Conservation (phyloP, 257 asterid species). For the Lavandula angustifolia region DNA sequence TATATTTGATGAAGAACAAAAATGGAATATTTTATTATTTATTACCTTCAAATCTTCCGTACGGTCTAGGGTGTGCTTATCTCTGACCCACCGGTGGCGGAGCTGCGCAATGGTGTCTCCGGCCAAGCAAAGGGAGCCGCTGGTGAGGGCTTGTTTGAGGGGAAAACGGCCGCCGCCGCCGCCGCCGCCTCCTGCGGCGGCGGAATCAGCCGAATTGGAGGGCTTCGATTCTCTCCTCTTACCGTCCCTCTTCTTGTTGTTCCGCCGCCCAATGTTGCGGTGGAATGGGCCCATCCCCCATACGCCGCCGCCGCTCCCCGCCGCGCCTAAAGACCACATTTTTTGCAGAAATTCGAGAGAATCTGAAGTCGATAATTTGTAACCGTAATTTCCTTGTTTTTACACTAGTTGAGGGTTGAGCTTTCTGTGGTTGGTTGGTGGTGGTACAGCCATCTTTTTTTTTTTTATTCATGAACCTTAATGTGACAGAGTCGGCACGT, state of each 20-base stretch:
- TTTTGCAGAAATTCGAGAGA: constrained; percentile 12
- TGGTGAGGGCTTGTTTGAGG: constrained; percentile 64
- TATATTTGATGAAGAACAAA: background rate
- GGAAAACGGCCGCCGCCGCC: constrained; percentile 45
- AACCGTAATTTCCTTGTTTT: background rate
- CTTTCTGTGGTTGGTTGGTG: constrained; percentile 12
- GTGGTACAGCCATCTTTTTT: background rate
- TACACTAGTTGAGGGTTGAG: background rate
- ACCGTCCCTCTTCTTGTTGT: constrained; percentile 24
- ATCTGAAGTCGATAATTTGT: background rate
- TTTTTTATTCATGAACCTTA: no score
- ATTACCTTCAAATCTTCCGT: constrained; percentile 42
- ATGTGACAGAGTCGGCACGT: no score
- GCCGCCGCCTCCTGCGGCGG: constrained; percentile 27
- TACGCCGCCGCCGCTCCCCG: constrained; percentile 42
- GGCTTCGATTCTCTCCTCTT: constrained; percentile 31
- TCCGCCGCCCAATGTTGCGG: constrained; percentile 29
- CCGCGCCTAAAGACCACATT: constrained; percentile 43
- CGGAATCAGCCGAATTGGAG: constrained; percentile 33
- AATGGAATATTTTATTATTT: background rate
- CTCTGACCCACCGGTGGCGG: constrained; percentile 55
- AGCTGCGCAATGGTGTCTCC: constrained; percentile 90
- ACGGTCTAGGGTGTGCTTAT: constrained; percentile 33
- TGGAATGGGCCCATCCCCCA: constrained; percentile 48
- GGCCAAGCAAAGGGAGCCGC: constrained; percentile 61